A percentile compares a stretch with the other conserved stretches of the same genome.
phyloP scores from a whole-genome alignment of 192 early-diverging fungal species.

The Ambispora gerdemannii region DNA sequence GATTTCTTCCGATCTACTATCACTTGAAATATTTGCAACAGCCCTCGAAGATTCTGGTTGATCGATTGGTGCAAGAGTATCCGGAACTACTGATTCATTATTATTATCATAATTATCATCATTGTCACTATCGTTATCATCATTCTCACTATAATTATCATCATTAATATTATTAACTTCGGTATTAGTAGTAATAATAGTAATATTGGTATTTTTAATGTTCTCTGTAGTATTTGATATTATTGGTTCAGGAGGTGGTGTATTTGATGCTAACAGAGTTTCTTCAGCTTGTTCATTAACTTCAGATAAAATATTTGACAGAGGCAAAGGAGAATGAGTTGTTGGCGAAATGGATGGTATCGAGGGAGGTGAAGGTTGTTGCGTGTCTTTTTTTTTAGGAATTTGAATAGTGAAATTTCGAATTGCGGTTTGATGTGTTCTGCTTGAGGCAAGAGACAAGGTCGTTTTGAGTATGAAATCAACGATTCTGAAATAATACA shows the following conservation, averaged over 20 bases:
- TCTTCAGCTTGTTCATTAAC: background rate
- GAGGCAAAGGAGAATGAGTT: background rate
- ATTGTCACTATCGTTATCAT: conserved; percentile 25
- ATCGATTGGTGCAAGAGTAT: background rate
- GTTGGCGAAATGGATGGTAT: background rate
- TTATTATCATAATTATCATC: conserved; percentile 10
- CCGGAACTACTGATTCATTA: background rate
- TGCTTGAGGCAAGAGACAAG: conserved; percentile 4
- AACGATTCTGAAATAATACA: conserved; percentile 28
- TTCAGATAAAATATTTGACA: background rate
- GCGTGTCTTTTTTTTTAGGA: background rate
- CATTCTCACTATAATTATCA: conserved; percentile 15
- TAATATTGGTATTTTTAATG: background rate
- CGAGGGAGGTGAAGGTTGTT: background rate
- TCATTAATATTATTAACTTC: too few species aligned
- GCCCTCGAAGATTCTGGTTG: background rate
- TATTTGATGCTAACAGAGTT: background rate
- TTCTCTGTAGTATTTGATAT: too few species aligned
- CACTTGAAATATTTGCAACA: background rate
- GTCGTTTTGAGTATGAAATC: conserved; percentile 40
- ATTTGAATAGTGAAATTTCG: background rate
- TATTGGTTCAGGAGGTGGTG: too few species aligned
- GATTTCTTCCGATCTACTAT: background rate
- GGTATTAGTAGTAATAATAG: too few species aligned
- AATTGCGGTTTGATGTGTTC: background rate